Base-by-base conservation (phyloP, 331 rosid species). In the Erythrophleum ivorense region DNA sequence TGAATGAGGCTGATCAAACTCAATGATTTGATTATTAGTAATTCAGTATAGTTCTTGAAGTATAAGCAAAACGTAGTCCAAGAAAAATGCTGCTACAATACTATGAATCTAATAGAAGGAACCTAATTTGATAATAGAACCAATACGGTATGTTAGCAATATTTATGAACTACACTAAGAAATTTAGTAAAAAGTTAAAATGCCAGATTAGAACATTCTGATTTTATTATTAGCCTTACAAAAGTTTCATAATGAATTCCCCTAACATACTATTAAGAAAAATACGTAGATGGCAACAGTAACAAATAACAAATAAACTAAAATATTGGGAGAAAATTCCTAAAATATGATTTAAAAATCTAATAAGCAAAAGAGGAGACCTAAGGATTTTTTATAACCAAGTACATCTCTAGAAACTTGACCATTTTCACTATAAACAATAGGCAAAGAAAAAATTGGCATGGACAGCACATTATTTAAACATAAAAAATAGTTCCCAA, bases 361-460 rank as follows among this genome's bases (percentile, higher is more conserved):
- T 19, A 14, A 41, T 9, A 46, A 60, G 67, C 29, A 82, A 50
- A 71, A n/a, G 55, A 21, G 55, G 7, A 62, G 72, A 93, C 98
- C 91, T 89, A 72, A 31, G 92, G 82, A 84, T 93, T 87, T 60
- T 83, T 84, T 38, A 94, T 91, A 80, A 93, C 86, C 94, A 92
- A 93, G 71, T 88, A 93, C 94, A 65, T 85, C 69, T 40, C 95
- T 97, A 0, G 85, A 79, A 75, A 94, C 73, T 52, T 81, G 98
- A 19, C 92, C 91, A 57, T 83, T 83, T 43, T 90, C 88, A 70
- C 95, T 91, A 33, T 83, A 52, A 68, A 53, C 38, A 24, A 60
- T 5, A 73, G 50, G 8, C 54, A 58, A 63, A 11, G 21, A 68
- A 50, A 45, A 9, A 78, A 54, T 70, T 41, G 76, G 69, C 69